Conservation (phyloP, 208 protist genomes). For the Leptomonas seymouri region DNA sequence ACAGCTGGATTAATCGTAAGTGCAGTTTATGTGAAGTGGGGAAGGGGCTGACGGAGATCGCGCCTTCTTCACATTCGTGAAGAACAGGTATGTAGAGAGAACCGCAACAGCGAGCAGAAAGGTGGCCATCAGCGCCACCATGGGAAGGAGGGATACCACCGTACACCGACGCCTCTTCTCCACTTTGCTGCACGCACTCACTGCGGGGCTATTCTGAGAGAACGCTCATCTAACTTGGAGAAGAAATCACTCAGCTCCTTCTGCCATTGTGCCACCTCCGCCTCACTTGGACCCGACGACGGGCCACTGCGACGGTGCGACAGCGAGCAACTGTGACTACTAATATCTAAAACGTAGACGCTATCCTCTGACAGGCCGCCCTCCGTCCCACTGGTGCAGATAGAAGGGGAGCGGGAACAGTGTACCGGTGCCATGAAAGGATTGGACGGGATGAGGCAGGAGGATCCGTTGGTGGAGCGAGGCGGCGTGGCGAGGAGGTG, state of each 20-base stretch:
- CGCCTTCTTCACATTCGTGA: too few species aligned
- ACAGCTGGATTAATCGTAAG: too few species aligned
- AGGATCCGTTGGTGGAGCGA: slow-evolving; percentile 18
- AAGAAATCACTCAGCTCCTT: slow-evolving; percentile 52
- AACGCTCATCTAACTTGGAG: slow-evolving; percentile 38
- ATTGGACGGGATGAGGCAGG: slow-evolving; percentile 28
- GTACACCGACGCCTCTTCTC: background rate
- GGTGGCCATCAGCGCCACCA: too few species aligned
- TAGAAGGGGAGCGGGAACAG: slow-evolving; percentile 35
- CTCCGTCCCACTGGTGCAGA: slow-evolving; percentile 42
- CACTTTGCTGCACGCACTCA: background rate
- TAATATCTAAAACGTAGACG: slow-evolving; percentile 40
- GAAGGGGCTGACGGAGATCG: too few species aligned
- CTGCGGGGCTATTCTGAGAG: slow-evolving; percentile 34
- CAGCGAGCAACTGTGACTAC: slow-evolving; percentile 19
- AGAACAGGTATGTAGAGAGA: too few species aligned
- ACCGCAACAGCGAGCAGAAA: too few species aligned
- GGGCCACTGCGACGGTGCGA: slow-evolving; percentile 14
- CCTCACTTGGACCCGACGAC: slow-evolving; percentile 27
- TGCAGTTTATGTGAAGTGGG: too few species aligned
- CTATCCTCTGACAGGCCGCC: slow-evolving; percentile 50
- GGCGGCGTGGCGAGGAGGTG: slow-evolving; percentile 37
- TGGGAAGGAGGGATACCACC: background rate
- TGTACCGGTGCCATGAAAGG: slow-evolving; percentile 32
- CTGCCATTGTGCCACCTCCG: slow-evolving; percentile 45